Evolutionary conservation across 257 asterid genomes (phyloP).

Genomic region (Hygrophila difformis): DNA sequence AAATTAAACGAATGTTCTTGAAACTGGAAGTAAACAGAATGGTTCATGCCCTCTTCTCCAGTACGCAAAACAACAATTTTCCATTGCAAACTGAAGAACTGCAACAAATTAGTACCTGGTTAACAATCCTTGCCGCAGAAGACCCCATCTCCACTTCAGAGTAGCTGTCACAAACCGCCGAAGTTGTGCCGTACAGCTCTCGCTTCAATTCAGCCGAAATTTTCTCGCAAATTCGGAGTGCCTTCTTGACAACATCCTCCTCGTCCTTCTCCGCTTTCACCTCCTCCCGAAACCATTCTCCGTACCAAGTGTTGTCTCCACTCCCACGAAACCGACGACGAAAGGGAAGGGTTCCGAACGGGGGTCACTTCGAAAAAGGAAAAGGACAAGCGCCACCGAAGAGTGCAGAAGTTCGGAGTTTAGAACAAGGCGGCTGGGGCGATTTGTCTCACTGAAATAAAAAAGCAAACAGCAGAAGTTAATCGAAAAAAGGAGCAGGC

Average conservation of each 20-base stretch:
- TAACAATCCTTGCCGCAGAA: conserved; percentile 69
- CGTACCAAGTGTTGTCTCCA: too few species aligned
- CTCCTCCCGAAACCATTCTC: too few species aligned
- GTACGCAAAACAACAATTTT: not conserved
- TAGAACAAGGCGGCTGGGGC: too few species aligned
- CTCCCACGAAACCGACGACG: too few species aligned
- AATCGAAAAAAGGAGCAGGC: too few species aligned
- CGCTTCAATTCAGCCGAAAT: conserved; percentile 74
- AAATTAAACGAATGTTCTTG: conserved; percentile 3
- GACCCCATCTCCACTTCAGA: conserved; percentile 66
- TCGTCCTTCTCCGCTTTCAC: conserved; percentile 37
- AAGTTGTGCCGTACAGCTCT: conserved; percentile 76
- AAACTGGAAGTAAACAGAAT: not conserved
- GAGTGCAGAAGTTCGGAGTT: too few species aligned
- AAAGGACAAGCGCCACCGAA: too few species aligned
- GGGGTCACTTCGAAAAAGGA: too few species aligned
- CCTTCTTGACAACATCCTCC: conserved; percentile 73
- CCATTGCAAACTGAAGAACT: not conserved
- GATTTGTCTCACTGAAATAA: too few species aligned
- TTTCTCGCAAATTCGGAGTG: conserved; percentile 69
- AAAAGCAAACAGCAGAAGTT: too few species aligned
- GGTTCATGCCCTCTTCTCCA: not conserved
- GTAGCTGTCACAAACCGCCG: conserved; percentile 50
- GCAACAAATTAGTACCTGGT: conserved; percentile 48
- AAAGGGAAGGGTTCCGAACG: too few species aligned